Conservation (phyloP, 2,329 filamentous ascomycete species). For the Raffaelea ambrosiae region DNA sequence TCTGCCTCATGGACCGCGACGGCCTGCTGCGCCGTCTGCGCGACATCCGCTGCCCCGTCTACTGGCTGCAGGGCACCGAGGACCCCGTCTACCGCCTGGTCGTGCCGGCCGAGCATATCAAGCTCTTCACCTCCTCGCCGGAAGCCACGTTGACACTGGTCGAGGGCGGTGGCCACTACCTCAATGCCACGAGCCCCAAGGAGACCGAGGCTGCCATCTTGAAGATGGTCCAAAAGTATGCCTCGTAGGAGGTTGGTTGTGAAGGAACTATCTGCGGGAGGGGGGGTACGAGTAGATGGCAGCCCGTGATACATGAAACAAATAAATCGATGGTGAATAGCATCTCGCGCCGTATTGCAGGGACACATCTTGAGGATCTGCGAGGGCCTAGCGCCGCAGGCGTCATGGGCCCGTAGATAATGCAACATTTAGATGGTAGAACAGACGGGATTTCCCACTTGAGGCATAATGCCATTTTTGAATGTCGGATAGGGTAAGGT, state of each 20-base stretch:
- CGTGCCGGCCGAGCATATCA: slow-evolving; percentile 38
- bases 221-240: slow-evolving; percentile 25
- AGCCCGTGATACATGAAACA: too few species aligned
- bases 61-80: slow-evolving; percentile 43
- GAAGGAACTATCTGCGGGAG: too few species aligned
- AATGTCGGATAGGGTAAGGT: too few species aligned
- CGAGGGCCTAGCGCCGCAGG: too few species aligned
- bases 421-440: too few species aligned
- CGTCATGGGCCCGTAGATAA: too few species aligned
- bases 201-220: slow-evolving; percentile 37
- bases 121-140: slow-evolving; percentile 37
- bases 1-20: slow-evolving; percentile 37
- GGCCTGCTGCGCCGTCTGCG: slow-evolving; percentile 34
- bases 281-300: too few species aligned
- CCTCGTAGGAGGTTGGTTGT: neutral
- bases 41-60: slow-evolving; percentile 41
- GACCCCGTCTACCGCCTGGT: slow-evolving; percentile 33
- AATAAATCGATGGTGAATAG: too few species aligned
- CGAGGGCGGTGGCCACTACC: slow-evolving; percentile 37
- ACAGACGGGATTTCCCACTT: too few species aligned
- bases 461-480: too few species aligned
- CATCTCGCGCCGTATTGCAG: too few species aligned
- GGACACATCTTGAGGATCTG: too few species aligned
- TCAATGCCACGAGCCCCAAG: slow-evolving; percentile 38
- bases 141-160: slow-evolving; percentile 34